Evolutionary conservation across 1,139 yeast genomes (phyloP), one percentile per base, ranked within the genome.

Genomic region (Lodderomyces pseudojiufengensis): DNA sequence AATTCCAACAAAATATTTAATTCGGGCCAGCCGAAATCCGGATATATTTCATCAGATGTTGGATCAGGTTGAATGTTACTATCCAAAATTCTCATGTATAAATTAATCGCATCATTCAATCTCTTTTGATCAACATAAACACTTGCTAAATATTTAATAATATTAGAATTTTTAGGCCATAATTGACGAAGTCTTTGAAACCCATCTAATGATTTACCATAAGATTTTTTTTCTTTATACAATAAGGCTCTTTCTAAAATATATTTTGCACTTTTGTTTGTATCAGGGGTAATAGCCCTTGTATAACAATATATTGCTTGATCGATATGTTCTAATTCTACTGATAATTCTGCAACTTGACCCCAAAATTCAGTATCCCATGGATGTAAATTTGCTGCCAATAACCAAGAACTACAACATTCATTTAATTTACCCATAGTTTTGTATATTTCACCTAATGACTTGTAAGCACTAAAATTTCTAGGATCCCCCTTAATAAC

Each of bases 301-400:
- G 82, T 73, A 52, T 81, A 88, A 63, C 95, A 87, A 47, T 80
- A 78, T 10, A 87, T 72, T 0, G 97, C 97, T 55, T 87, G 96
- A 27, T 84, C 78, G 3, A 71, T 65, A 47, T 80, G 84, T 1
- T 87, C 94, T 47, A 84, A 61, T 30, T 82, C 83, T 5, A 70
- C 67, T 39, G 95, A 81, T 40, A 86, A 60, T 38, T 80, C 84
- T 0, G 95, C 97, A 24, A 87, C 87, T 32, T 74, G 78, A 24
- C 79, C 78, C 97, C 97, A 92, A 44, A 87, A 82, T 20, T 78
- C 83, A 41, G 76, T 75, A 58, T 86, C 94, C 57, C 80, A 74
- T 3, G 87, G 81, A 48, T 83, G 84, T 21, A 85, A 66, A 52
- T 81, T 87, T 1, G 95, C 95, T 1, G 95, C 97, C 26, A 84